These are phyloP conservation scores for Dipteronia sinensis DNA, from an alignment of 345 rosid species.

Conservation along the genomic window DNA sequence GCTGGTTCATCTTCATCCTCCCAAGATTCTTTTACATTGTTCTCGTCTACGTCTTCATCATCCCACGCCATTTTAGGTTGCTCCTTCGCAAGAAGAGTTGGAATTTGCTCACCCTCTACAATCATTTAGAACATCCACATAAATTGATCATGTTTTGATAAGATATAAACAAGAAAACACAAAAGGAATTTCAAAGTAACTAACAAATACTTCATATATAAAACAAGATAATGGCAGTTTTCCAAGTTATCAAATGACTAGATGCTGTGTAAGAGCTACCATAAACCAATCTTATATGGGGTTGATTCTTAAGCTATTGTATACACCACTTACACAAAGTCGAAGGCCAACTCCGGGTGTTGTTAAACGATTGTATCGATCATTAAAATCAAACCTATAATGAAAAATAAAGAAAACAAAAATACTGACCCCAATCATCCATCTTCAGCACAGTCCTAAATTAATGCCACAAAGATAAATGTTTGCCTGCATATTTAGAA, in stretches of 20 bases:
- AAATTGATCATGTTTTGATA: background rate
- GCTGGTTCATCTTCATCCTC: constrained; percentile 42
- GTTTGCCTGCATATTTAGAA: background rate
- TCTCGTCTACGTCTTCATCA: constrained; percentile 37
- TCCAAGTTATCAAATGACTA: background rate
- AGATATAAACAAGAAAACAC: background rate
- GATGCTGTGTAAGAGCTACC: background rate
- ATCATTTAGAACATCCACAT: background rate
- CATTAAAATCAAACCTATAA: background rate
- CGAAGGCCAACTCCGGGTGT: background rate
- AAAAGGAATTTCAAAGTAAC: background rate
- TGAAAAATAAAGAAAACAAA: background rate
- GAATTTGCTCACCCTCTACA: background rate
- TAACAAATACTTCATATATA: background rate
- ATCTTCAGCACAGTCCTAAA: background rate
- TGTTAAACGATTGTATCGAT: background rate
- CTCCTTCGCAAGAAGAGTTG: constrained; percentile 12
- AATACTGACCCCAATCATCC: constrained; percentile 2
- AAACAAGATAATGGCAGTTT: background rate
- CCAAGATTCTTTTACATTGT: constrained; percentile 43
- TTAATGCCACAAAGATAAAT: background rate
- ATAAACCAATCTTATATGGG: background rate
- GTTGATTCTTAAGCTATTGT: background rate
- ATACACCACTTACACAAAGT: background rate
- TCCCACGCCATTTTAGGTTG: constrained; percentile 30